phyloP scores from a whole-genome alignment of 768 basidiomycete genomes.

The Boletus tylopilopsis region DNA sequence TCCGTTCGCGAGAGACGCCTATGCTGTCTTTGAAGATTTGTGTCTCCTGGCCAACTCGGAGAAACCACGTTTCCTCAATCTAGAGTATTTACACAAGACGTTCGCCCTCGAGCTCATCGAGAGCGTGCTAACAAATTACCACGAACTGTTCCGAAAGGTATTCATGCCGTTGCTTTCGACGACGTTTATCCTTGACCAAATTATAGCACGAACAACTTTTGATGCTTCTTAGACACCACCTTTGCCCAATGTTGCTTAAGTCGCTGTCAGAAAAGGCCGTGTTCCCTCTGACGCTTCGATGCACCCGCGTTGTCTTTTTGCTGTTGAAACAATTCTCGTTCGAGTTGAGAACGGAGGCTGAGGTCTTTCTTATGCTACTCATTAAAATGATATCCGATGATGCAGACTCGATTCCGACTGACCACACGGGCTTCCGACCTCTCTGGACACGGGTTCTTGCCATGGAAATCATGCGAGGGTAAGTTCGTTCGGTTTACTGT shows the following conservation, averaged over 20 bases:
- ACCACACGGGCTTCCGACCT: constrained; percentile 44
- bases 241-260: constrained; percentile 87
- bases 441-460: constrained; percentile 88
- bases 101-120: constrained; percentile 97
- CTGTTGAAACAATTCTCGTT: constrained; percentile 86
- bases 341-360: constrained; percentile 78
- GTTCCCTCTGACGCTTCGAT: constrained; percentile 87
- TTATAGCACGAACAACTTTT: constrained; percentile 76
- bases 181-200: constrained; percentile 1
- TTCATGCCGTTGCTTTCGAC: constrained; percentile 6
- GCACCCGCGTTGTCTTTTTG: constrained; percentile 90
- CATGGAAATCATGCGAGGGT: constrained; percentile 92
- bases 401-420: constrained; percentile 24
- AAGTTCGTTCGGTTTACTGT: constrained; percentile 4
- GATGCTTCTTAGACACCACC: constrained; percentile 82
- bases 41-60: constrained; percentile 85
- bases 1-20: constrained; percentile 81
- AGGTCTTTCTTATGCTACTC: constrained; percentile 78
- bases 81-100: constrained; percentile 83
- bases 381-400: constrained; percentile 64
- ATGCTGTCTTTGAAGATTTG: constrained; percentile 86
- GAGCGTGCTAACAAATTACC: constrained; percentile 91
- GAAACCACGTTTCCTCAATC: constrained; percentile 74
- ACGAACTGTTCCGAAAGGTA: constrained; percentile 80
- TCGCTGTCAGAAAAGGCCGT: constrained; percentile 75